A percentile compares a stretch with the other conserved stretches of the same genome.
These are phyloP conservation scores for Scedosporium boydii DNA, from an alignment of 2,329 filamentous ascomycete genomes.

Conservation along the genomic window DNA sequence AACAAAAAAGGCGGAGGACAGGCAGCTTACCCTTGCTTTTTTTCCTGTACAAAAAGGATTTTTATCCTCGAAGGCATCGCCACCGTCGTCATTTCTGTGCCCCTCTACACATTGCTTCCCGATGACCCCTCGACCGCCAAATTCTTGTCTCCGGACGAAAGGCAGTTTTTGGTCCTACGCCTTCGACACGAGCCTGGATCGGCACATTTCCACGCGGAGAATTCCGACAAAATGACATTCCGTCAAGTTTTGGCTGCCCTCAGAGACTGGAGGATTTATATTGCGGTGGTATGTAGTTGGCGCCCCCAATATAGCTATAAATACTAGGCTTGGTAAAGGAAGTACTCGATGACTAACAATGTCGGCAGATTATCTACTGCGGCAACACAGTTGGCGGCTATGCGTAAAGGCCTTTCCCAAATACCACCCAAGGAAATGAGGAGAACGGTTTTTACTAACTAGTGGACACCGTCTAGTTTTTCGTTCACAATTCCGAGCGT, in stretches of 20 bases:
- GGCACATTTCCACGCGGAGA: conserved; percentile 6
- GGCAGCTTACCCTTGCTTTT: neutral
- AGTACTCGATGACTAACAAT: neutral
- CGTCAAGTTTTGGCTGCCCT: conserved; percentile 63
- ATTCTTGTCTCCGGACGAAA: conserved; percentile 44
- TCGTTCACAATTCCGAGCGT: conserved; percentile 1
- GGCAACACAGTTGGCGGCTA: no score
- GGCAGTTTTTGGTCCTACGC: neutral
- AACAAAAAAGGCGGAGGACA: no score
- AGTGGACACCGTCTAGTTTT: neutral
- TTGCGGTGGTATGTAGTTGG: conserved; percentile 55
- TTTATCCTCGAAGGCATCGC: conserved; percentile 62
- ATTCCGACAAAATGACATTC: conserved; percentile 68
- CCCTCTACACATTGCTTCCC: conserved; percentile 59
- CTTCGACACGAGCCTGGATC: no score
- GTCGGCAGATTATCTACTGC: no score
- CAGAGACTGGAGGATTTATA: conserved; percentile 71
- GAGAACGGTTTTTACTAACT: no score
- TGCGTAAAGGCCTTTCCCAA: no score
- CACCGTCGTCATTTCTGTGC: conserved; percentile 53
- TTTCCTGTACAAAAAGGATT: conserved; percentile 57
- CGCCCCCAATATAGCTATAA: conserved; percentile 14
- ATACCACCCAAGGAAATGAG: no score
- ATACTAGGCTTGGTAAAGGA: neutral
- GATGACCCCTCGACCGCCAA: conserved; percentile 82